phyloP scores from a whole-genome alignment of 2,329 filamentous ascomycete genomes.

The Colletotrichum neosansevieriae region DNA sequence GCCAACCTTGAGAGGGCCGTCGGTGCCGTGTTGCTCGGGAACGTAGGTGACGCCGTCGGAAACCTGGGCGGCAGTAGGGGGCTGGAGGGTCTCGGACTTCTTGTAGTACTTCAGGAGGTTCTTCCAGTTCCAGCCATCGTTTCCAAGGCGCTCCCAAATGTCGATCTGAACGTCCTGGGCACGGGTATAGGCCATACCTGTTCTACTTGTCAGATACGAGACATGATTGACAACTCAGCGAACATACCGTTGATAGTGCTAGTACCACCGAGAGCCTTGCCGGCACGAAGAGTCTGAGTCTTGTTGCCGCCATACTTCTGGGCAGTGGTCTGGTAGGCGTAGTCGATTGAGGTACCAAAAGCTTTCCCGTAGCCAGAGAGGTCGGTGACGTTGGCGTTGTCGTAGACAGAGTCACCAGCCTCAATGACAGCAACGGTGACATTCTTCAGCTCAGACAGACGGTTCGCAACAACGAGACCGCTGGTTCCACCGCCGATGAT shows the following conservation, averaged over 20 bases:
- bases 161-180: constrained; percentile 56
- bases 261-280: constrained; percentile 55
- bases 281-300: constrained; percentile 49
- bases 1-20: constrained; percentile 52
- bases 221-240: background rate
- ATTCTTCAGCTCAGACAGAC: constrained; percentile 50
- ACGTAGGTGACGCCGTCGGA: constrained; percentile 48
- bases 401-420: constrained; percentile 50
- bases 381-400: constrained; percentile 50
- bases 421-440: constrained; percentile 53
- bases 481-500: constrained; percentile 54
- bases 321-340: constrained; percentile 49
- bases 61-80: constrained; percentile 50
- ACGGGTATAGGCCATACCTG: constrained; percentile 61
- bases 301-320: constrained; percentile 49
- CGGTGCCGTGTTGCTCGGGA: constrained; percentile 51
- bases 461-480: constrained; percentile 53
- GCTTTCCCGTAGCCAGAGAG: constrained; percentile 45
- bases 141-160: constrained; percentile 58
- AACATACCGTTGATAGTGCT: constrained; percentile 54
- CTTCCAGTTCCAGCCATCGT: constrained; percentile 59
- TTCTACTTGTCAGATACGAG: constrained; percentile 7
- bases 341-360: constrained; percentile 49
- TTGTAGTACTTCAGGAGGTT: constrained; percentile 60
- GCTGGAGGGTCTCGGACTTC: constrained; percentile 53